Base-by-base conservation (phyloP, 495 filamentous ascomycete species). In the Thermochaetoides thermophila region DNA sequence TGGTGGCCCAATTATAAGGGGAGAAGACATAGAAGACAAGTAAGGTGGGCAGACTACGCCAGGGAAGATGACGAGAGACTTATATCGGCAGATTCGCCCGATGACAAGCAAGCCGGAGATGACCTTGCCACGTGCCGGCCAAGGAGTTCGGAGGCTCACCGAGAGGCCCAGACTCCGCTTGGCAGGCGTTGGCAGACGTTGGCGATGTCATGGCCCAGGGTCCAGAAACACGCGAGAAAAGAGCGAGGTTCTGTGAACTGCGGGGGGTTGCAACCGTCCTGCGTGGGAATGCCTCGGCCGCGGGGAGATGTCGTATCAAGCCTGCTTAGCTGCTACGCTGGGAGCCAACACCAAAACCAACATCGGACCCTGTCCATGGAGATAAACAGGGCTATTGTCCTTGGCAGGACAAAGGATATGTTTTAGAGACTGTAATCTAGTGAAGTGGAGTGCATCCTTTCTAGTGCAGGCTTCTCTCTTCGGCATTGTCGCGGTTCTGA, bases 61-160 rank as follows among this genome's bases (percentile, higher is more conserved):
- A 33, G 12, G 2, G 15, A 5, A 27, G 17, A 3, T 6, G 10
- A n/a, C n/a, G 16, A 16, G 11, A 27, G 27, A 18, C 17, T 8
- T 23, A 13, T 30, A 3, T 17, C 27, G 20, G 32, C 8, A 32
- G 16, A 25, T 17, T n/a, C n/a, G n/a, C n/a, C n/a, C n/a, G n/a
- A n/a, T n/a, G n/a, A n/a, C n/a, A n/a, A n/a, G n/a, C 20, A n/a
- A 20, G 18, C 12, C 11, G 23, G 23, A 12, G n/a, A 26, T 27
- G 12, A 7, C 30, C 26, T 26, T 29, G 39, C 39, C 34, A 42
- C 39, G 39, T 42, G 39, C 39, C 24, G 16, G 28, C 9, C 13
- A 31, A 31, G 25, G 23, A 12, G 37, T 6, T 20, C 14, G 31
- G 15, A 35, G 21, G 17, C 5, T 27, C 21, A 27, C 38, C 27